phyloP scores from a whole-genome alignment of 106 monocot genomes.

The Ottelia alismoides region DNA sequence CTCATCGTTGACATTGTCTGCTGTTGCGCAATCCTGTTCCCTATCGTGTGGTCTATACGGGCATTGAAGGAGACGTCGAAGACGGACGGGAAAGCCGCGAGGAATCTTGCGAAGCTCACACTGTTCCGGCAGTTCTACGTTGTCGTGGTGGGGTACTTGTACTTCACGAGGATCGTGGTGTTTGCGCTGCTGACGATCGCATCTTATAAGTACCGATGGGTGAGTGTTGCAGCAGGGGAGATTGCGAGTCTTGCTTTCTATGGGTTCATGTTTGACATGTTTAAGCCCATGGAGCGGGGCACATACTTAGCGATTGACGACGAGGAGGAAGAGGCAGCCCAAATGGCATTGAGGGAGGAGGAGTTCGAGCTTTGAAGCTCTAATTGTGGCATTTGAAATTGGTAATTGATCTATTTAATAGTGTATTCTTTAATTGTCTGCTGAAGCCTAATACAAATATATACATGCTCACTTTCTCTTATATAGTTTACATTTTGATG shows the following conservation, averaged over 20 bases:
- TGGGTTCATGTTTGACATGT: constrained; percentile 70
- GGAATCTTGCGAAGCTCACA: constrained; percentile 73
- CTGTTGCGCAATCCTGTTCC: constrained; percentile 84
- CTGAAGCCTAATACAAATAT: no score
- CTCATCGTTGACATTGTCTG: constrained; percentile 73
- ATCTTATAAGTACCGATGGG: constrained; percentile 59
- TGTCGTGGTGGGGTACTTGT: constrained; percentile 79
- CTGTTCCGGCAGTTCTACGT: constrained; percentile 87
- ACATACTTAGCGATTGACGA: constrained; percentile 60
- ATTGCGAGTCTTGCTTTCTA: constrained; percentile 50
- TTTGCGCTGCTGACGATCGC: constrained; percentile 70
- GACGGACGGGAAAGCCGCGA: constrained; percentile 89
- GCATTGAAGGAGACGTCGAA: constrained; percentile 77
- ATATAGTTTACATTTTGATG: no score
- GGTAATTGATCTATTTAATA: no score
- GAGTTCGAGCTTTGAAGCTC: constrained; percentile 76
- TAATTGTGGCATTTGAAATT: no score
- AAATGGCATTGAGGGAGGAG: constrained; percentile 41
- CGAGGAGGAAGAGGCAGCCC: constrained; percentile 68
- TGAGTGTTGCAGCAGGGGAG: constrained; percentile 56
- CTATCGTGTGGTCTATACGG: constrained; percentile 84
- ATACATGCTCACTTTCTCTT: no score
- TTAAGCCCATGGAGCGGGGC: constrained; percentile 60
- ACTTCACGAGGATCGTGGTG: constrained; percentile 95
- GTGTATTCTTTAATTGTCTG: no score